Evolutionary conservation across 768 basidiomycete genomes (phyloP), one percentile per base, ranked within the genome.

Genomic region (Lentinula lateritia): DNA sequence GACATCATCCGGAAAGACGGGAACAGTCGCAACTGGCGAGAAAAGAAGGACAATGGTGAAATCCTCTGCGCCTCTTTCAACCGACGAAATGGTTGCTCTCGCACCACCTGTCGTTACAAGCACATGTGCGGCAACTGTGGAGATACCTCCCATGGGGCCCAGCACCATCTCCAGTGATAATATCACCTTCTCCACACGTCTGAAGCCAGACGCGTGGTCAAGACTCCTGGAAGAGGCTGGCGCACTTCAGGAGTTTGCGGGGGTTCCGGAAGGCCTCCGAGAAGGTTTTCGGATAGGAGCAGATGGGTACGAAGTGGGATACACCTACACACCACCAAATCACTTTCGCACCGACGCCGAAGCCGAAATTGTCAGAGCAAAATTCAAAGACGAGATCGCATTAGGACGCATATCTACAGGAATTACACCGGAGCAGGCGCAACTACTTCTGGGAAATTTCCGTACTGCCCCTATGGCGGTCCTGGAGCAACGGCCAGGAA

Each of bases 401-500:
- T 3, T 28, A 3, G 28, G 28, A 0, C 28, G 28, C 3, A n/a
- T 38, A 8, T 15, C 59, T 64, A 5, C 39, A 2, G 39, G 39
- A 10, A 2, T 41, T 3, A 41, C 39, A 10, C 39, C 39, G 9
- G 39, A 9, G 0, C 10, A 41, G 2, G 39, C 39, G 2, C 60
- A 67, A 32, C 13, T 13, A 0, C 42, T 68, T 15, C 64, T 75
- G 20, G 71, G 72, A 8, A 67, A 58, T 5, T 70, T 71, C 58
- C 61, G 66, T 6, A 67, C 72, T 0, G 64, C 71, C 0, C 73
- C 73, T 1, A 58, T 74, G 7, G 67, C 67, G 28, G 66, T 71
- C 1, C 64, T 72, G 10, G 66, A 66, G 5, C 68, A 72, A 52
- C 45, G 61, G 0, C 60, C 65, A 2, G 65, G 63, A 12, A 67